Evolutionary conservation across 2,329 filamentous ascomycete genomes (phyloP), one percentile per base, ranked within the genome.

Genomic region (Exophiala oligosperma): DNA sequence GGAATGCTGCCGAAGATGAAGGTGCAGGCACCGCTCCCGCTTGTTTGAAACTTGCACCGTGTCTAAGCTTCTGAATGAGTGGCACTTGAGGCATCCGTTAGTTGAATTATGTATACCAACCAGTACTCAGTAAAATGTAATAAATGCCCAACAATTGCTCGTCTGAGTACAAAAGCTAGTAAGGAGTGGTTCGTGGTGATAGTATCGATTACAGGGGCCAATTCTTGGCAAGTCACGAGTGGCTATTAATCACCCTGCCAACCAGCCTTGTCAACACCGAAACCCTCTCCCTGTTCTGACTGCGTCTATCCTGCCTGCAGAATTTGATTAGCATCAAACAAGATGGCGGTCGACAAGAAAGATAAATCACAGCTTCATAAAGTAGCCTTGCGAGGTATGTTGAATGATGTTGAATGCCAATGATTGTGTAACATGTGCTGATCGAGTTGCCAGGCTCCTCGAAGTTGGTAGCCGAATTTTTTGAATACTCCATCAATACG

Each of bases 401-500:
- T 17, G 43, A 12, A 28, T 14, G 32, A 37, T 50, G 12, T 38
- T 41, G 17, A 12, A 12, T 28, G 9, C 32, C 32, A 11, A 35
- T 35, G 3, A 29, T 37, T 12, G 43, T 54, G 28, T 29, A 49
- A 47, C 26, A 50, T 35, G 35, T 52, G 29, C 49, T 60, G 46
- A 60, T 57, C 14, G n/a, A 23, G 21, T 38, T 49, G 17, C 46
- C 64, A 86, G 84, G 86, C 56, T 89, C 86, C 67, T 85, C 91
- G 40, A 95, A 93, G 76, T 84, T 96, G 38, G 92, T 97, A 57
- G 90, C 93, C 46, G 94, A 99, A 79, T 99, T 99, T 74, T 99
- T 99, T 72, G 92, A 99, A 81, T 99, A 96, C 76, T 97, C 91
- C 1, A 97, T 97, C 72, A 94, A 99, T 71, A 95, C 92, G 0